Evolutionary conservation across 2,329 filamentous ascomycete genomes (phyloP).

Genomic region (Corinectria fuckeliana): DNA sequence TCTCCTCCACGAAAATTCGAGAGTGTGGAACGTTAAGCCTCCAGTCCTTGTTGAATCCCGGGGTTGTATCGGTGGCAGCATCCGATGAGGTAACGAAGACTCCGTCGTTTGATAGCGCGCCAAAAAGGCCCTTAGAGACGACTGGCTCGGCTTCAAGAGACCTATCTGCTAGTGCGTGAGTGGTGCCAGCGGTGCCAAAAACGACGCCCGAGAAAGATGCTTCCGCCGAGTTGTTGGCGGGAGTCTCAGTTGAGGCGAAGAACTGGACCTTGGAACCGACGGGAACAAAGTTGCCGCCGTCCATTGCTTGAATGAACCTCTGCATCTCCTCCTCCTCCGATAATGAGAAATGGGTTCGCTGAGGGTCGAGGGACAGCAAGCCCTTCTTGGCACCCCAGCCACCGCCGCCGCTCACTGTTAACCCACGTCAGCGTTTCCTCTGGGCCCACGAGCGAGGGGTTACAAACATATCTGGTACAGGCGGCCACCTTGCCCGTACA

Average conservation of each 20-base stretch:
- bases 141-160: background rate
- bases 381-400: constrained; percentile 86
- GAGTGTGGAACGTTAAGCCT: constrained; percentile 47
- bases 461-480: constrained; percentile 50
- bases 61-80: constrained; percentile 31
- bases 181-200: constrained; percentile 44
- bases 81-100: constrained; percentile 55
- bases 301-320: constrained; percentile 59
- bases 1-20: constrained; percentile 35
- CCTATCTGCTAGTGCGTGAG: constrained; percentile 15
- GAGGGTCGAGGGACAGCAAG: constrained; percentile 78
- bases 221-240: constrained; percentile 35
- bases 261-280: constrained; percentile 73
- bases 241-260: constrained; percentile 53
- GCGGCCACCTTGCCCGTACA: constrained; percentile 52
- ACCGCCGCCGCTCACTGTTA: constrained; percentile 75
- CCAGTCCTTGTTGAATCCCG: constrained; percentile 40
- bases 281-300: constrained; percentile 59
- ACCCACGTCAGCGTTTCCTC: constrained; percentile 22
- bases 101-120: constrained; percentile 66
- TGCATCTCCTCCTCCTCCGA: constrained; percentile 59
- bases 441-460: background rate
- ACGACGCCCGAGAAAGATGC: constrained; percentile 30
- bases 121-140: constrained; percentile 59
- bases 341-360: constrained; percentile 56